A percentile compares a stretch with the other conserved stretches of the same genome.
Evolutionary conservation across 306 rosid genomes (phyloP).

Genomic region (cucumber (Cucumis sativus)): DNA sequence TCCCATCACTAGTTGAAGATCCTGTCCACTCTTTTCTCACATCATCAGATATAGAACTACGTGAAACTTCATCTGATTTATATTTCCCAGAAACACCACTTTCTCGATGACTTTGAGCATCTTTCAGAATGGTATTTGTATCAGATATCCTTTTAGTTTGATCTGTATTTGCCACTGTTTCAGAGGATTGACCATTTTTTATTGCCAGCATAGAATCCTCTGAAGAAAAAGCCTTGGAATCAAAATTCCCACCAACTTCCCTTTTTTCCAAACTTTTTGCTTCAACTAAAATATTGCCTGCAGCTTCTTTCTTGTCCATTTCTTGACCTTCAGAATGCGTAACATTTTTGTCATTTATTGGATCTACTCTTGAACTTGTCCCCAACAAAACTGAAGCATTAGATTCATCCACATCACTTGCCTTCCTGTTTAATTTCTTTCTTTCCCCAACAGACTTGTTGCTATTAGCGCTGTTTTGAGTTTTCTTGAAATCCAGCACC

Average conservation of each 20-base stretch:
- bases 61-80: slow-evolving; percentile 23
- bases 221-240: slow-evolving; percentile 18
- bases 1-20: slow-evolving; percentile 46
- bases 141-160: slow-evolving; percentile 20
- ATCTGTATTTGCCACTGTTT: slow-evolving; percentile 9
- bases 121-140: slow-evolving; percentile 20
- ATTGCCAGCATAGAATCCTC: slow-evolving; percentile 17
- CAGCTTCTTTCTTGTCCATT: slow-evolving; percentile 20
- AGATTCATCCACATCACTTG: slow-evolving; percentile 48
- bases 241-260: slow-evolving; percentile 15
- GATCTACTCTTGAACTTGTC: slow-evolving; percentile 30
- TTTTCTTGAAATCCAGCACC: slow-evolving; percentile 35
- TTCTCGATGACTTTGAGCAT: slow-evolving; percentile 24
- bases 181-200: slow-evolving; percentile 9
- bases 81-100: slow-evolving; percentile 30
- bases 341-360: slow-evolving; percentile 23
- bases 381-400: slow-evolving; percentile 27
- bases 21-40: slow-evolving; percentile 23
- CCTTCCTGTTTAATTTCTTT: slow-evolving; percentile 43
- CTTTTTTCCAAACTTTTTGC: slow-evolving; percentile 22
- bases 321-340: slow-evolving; percentile 18
- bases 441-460: slow-evolving; percentile 22
- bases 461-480: slow-evolving; percentile 23
- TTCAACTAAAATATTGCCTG: slow-evolving; percentile 18
- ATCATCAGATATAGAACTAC: slow-evolving; percentile 49